A percentile compares a stretch with the other conserved stretches of the same genome.
These are phyloP conservation scores for Zasmidium citrigriseum DNA, from an alignment of 2,329 filamentous ascomycete species.

Conservation along the genomic window DNA sequence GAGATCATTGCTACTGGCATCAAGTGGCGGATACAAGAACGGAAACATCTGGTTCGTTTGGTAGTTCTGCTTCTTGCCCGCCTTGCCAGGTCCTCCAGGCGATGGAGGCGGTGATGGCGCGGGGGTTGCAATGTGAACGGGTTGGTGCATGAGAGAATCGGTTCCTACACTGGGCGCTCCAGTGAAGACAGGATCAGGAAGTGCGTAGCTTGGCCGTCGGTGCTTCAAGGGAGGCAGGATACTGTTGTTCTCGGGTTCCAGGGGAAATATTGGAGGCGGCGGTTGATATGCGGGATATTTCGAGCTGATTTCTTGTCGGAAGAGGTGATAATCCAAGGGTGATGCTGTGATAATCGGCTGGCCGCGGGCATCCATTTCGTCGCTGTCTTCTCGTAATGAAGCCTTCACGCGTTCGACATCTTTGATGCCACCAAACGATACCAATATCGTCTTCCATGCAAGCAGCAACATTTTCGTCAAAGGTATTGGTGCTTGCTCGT, in stretches of 20 bases:
- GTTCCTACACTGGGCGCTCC: conserved; percentile 51
- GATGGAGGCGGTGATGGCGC: conserved; percentile 94
- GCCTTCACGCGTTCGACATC: conserved; percentile 74
- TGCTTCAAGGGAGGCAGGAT: conserved; percentile 83
- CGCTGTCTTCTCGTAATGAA: conserved; percentile 58
- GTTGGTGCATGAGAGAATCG: conserved; percentile 84
- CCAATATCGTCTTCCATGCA: conserved; percentile 87
- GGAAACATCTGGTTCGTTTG: conserved; percentile 99
- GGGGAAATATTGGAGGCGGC: conserved; percentile 75
- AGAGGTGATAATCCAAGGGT: conserved; percentile 92
- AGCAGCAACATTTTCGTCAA: conserved; percentile 61
- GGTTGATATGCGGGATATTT: conserved; percentile 98
- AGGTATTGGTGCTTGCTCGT: conserved; percentile 61
- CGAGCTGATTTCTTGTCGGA: conserved; percentile 93
- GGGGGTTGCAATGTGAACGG: conserved; percentile 97
- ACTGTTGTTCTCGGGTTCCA: conserved; percentile 88
- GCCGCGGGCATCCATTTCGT: conserved; percentile 59
- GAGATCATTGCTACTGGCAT: conserved; percentile 82
- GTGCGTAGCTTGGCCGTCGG: conserved; percentile 54
- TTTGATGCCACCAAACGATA: conserved; percentile 78
- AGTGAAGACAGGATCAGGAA: conserved; percentile 40
- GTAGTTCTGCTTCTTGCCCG: conserved; percentile 98
- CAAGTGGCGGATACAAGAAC: conserved; percentile 92
- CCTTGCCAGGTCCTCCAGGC: conserved; percentile 79
- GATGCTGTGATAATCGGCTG: conserved; percentile 88